Conservation (phyloP, 768 basidiomycete genomes). For the Tricholoma saponaceum region DNA sequence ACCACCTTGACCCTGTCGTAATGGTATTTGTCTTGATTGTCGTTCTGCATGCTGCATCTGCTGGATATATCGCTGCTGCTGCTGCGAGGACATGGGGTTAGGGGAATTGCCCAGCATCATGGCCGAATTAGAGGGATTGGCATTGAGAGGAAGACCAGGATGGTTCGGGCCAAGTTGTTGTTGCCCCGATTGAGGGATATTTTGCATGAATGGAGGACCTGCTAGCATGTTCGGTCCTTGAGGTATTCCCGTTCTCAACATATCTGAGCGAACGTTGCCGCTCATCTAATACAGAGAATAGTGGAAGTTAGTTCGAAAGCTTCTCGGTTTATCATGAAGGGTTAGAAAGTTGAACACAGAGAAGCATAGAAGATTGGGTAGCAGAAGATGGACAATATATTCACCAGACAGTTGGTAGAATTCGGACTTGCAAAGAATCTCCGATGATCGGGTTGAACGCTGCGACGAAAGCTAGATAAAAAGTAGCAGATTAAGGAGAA, state of each 20-base stretch:
- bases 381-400: conserved; percentile 14
- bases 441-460: conserved; percentile 16
- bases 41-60: conserved; percentile 29
- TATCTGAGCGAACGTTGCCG: conserved; percentile 39
- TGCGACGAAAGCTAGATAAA: conserved; percentile 6
- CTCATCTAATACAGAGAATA: conserved; percentile 37
- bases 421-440: conserved; percentile 16
- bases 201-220: conserved; percentile 30
- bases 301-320: conserved; percentile 14
- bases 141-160: conserved; percentile 29
- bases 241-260: conserved; percentile 44
- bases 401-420: conserved; percentile 13
- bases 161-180: conserved; percentile 19
- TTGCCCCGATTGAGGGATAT: conserved; percentile 35
- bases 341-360: background rate
- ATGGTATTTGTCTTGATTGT: conserved; percentile 29
- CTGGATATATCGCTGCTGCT: conserved; percentile 28
- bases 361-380: conserved; percentile 4
- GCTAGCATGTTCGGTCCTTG: conserved; percentile 31
- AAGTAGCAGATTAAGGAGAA: conserved; percentile 11
- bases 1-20: conserved; percentile 32
- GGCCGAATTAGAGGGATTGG: conserved; percentile 27
- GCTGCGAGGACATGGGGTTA: conserved; percentile 13
- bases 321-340: conserved; percentile 6
- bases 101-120: conserved; percentile 37